phyloP scores from a whole-genome alignment of 306 rosid species.

The Luffa aegyptiaca region DNA sequence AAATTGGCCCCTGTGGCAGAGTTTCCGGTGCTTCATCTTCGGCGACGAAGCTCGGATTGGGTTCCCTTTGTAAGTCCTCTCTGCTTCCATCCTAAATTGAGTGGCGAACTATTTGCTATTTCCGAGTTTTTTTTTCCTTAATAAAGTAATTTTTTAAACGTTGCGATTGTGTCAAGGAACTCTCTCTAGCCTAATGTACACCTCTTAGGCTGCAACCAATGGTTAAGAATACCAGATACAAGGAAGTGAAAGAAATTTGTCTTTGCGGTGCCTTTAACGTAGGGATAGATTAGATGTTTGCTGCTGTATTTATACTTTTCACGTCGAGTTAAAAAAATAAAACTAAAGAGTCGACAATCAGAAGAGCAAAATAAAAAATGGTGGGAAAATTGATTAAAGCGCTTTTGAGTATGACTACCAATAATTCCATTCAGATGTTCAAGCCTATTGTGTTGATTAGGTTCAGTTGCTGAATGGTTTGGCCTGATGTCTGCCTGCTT shows the following conservation, averaged over 20 bases:
- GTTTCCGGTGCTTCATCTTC: slow-evolving; percentile 85
- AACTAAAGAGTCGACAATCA: neutral
- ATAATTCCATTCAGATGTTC: neutral
- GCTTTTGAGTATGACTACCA: neutral
- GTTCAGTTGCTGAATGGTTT: slow-evolving; percentile 9
- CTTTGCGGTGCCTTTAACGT: neutral
- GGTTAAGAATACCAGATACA: neutral
- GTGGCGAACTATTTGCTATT: neutral
- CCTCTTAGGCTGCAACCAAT: neutral
- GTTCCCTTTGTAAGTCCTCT: slow-evolving; percentile 63
- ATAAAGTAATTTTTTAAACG: neutral
- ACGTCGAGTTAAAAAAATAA: neutral
- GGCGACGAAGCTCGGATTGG: slow-evolving; percentile 78
- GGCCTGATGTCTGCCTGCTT: slow-evolving; percentile 21
- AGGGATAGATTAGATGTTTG: neutral
- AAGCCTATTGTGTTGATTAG: neutral
- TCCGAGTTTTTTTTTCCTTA: neutral
- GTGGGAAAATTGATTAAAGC: neutral
- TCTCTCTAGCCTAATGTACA: neutral
- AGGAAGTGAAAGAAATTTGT: neutral
- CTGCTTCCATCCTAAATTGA: neutral
- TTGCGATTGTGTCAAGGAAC: neutral
- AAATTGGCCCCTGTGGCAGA: slow-evolving; percentile 61
- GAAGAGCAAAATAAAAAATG: neutral
- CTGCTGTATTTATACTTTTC: neutral